phyloP scores from a whole-genome alignment of 805 yeast genomes.

The Pichia heedii region DNA sequence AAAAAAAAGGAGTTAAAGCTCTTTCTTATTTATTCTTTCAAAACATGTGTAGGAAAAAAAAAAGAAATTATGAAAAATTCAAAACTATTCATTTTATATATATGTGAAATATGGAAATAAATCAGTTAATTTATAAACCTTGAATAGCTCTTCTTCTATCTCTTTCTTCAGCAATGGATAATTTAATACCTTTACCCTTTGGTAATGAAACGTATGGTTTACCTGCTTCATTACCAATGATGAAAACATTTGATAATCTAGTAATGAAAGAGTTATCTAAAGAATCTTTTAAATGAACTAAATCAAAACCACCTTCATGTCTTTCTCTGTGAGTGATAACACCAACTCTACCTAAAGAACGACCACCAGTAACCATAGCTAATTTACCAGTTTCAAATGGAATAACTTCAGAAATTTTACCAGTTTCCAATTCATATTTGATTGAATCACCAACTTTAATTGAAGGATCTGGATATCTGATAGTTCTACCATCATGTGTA shows the following conservation, averaged over 20 bases:
- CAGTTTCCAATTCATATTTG: slow-evolving; percentile 91
- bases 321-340: slow-evolving; percentile 91
- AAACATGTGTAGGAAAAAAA: no score
- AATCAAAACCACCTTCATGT: slow-evolving; percentile 97
- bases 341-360: slow-evolving; percentile 98
- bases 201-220: slow-evolving; percentile 93
- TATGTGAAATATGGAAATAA: slow-evolving; percentile 1
- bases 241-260: slow-evolving; percentile 87
- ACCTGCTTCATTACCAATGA: slow-evolving; percentile 84
- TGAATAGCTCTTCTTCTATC: slow-evolving; percentile 92
- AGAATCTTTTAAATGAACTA: slow-evolving; percentile 92
- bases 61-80: no score
- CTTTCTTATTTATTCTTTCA: no score
- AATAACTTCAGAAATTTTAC: slow-evolving; percentile 84
- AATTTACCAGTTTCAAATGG: slow-evolving; percentile 89
- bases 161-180: slow-evolving; percentile 93
- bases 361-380: slow-evolving; percentile 95
- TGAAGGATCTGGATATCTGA: slow-evolving; percentile 98
- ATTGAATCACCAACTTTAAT: slow-evolving; percentile 97
- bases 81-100: slow-evolving; percentile 2
- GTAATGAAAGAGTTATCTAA: slow-evolving; percentile 93
- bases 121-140: slow-evolving; percentile 35
- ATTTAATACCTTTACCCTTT: slow-evolving; percentile 98
- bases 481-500: slow-evolving; percentile 99
- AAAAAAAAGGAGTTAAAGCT: no score